phyloP scores from a whole-genome alignment of 1,139 yeast genomes.

The Candida glucosophila region DNA sequence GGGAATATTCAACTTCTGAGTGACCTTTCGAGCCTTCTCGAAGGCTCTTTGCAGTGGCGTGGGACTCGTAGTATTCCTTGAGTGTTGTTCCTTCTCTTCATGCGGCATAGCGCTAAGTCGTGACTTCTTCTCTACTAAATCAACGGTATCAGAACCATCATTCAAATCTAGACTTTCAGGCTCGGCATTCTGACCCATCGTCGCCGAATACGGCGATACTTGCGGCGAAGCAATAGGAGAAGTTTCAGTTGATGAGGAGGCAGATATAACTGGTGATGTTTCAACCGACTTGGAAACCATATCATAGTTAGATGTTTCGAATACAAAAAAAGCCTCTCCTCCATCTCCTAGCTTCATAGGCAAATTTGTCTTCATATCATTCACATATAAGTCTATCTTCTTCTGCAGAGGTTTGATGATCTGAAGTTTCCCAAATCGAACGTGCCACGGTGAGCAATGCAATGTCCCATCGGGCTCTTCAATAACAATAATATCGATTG shows the following conservation, averaged over 20 bases:
- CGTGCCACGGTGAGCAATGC: slow-evolving; percentile 94
- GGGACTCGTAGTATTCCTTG: slow-evolving; percentile 10
- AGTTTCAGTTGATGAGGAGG: slow-evolving; percentile 58
- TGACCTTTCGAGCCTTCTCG: slow-evolving; percentile 60
- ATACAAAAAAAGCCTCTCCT: slow-evolving; percentile 96
- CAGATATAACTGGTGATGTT: slow-evolving; percentile 89
- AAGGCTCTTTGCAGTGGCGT: slow-evolving; percentile 35
- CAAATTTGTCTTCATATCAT: slow-evolving; percentile 70
- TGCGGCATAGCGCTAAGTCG: slow-evolving; percentile 15
- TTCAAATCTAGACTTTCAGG: slow-evolving; percentile 31
- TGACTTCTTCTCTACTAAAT: slow-evolving; percentile 22
- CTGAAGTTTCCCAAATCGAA: slow-evolving; percentile 90
- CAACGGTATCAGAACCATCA: too few species aligned
- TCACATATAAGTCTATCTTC: slow-evolving; percentile 81
- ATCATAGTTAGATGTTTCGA: slow-evolving; percentile 62
- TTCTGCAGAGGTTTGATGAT: slow-evolving; percentile 92
- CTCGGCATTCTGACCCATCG: slow-evolving; percentile 10
- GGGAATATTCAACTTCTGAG: slow-evolving; percentile 75
- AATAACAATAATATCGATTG: slow-evolving; percentile 94
- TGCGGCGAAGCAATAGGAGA: slow-evolving; percentile 34
- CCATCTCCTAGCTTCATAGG: slow-evolving; percentile 98
- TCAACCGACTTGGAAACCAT: slow-evolving; percentile 66
- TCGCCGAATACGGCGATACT: slow-evolving; percentile 7
- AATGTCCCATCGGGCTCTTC: slow-evolving; percentile 79
- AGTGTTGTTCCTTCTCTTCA: slow-evolving; percentile 7